Evolutionary conservation across 345 rosid species (phyloP).

Genomic region (Populus alba): DNA sequence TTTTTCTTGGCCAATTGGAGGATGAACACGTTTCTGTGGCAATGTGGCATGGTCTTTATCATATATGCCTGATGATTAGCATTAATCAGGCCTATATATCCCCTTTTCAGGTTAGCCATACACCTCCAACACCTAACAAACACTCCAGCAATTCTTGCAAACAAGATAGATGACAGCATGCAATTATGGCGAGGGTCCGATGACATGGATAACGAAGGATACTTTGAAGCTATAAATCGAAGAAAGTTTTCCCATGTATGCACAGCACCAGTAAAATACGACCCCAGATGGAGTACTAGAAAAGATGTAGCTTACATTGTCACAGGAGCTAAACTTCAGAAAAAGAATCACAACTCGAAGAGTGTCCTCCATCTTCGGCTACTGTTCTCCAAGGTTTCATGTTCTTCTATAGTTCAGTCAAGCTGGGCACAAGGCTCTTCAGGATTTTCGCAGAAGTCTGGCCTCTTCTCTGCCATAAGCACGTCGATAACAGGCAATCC

Average conservation of each 20-base stretch:
- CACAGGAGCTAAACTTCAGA: slow-evolving; percentile 84
- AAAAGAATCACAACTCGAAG: slow-evolving; percentile 61
- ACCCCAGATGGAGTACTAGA: slow-evolving; percentile 45
- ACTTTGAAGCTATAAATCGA: slow-evolving; percentile 54
- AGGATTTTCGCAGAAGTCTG: slow-evolving; percentile 55
- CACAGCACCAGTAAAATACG: slow-evolving; percentile 65
- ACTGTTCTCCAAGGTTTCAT: slow-evolving; percentile 54
- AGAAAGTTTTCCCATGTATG: slow-evolving; percentile 69
- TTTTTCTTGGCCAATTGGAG: background rate
- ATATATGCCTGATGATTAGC: background rate
- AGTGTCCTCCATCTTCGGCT: slow-evolving; percentile 75
- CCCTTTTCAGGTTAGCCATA: slow-evolving; percentile 54
- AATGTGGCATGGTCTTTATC: background rate
- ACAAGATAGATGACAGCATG: slow-evolving; percentile 45
- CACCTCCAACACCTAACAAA: slow-evolving; percentile 72
- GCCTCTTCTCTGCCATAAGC: slow-evolving; percentile 72
- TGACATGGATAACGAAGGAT: slow-evolving; percentile 32
- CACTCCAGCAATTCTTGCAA: slow-evolving; percentile 45
- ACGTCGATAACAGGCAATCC: slow-evolving; percentile 44
- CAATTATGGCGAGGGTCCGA: slow-evolving; percentile 70
- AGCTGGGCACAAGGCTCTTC: slow-evolving; percentile 58
- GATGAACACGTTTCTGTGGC: no score
- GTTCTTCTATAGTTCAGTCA: slow-evolving; percentile 40
- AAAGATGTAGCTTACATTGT: slow-evolving; percentile 60
- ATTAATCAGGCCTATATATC: background rate